Base-by-base conservation (phyloP, 768 basidiomycete species). In the Mycena belliarum region DNA sequence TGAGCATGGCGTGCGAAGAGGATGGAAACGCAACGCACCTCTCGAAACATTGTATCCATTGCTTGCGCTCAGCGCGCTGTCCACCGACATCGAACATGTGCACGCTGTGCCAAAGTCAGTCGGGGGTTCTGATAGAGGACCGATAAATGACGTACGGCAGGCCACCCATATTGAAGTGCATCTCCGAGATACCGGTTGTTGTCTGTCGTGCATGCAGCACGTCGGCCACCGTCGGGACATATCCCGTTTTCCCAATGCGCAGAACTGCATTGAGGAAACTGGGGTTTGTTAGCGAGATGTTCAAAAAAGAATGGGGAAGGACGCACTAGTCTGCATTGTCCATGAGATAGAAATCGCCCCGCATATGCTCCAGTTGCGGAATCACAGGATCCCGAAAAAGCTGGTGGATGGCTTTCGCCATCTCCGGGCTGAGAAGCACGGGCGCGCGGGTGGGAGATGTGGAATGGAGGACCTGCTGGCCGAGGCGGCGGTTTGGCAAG, bases 331-430 rank as follows among this genome's bases (percentile, higher is more conserved):
- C n/a, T n/a, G n/a, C n/a, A n/a, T n/a, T n/a, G n/a, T 8, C 24
- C 93, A 91, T 96, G 96, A 97, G 77, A 68, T 96, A 95, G 66
- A 95, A 96, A 52, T 94, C 87, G 68, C 77, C 84, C 61, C 86
- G 84, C 59, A 80, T 78, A 59, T 81, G 78, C 71, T 80, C 74
- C 20, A 82, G 70, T 57, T 75, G 77, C 8, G 75, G 73, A 1
- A 86, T 82, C 49, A 87, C 80, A 12, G 85, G 83, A 67, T 91
- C 89, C 53, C 83, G 80, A 85, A 86, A 87, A 1, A 91, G 72
- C 42, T 88, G 75, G 57, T 82, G 76, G 40, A 91, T 87, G 7
- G 88, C 87, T 25, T 82, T 75, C 1, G 88, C 87, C 51, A 91
- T 82, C 15, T 87, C 87, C n/a, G 79, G 71, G 0, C 83, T 78